Evolutionary conservation across 306 rosid genomes (phyloP).

Genomic region (Trifolium repens): DNA sequence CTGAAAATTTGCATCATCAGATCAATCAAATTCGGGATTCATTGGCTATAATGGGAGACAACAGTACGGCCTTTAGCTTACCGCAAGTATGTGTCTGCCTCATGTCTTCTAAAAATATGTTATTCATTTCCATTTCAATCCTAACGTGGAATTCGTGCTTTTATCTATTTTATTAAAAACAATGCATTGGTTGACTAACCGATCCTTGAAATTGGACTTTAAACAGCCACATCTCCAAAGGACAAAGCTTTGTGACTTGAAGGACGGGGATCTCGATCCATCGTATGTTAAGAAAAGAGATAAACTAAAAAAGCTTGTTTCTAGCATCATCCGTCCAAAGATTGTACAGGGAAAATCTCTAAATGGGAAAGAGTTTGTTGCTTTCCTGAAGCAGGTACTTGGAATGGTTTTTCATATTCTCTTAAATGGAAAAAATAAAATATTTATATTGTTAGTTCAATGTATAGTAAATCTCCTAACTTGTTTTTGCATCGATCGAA

Average conservation of each 20-base stretch:
- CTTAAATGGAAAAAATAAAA: neutral
- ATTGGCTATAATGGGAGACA: slow-evolving; percentile 97
- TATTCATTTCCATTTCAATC: slow-evolving; percentile 19
- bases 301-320: slow-evolving; percentile 76
- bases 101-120: slow-evolving; percentile 14
- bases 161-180: slow-evolving; percentile 25
- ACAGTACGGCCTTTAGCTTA: slow-evolving; percentile 96
- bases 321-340: slow-evolving; percentile 85
- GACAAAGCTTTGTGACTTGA: slow-evolving; percentile 95
- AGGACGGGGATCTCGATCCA: slow-evolving; percentile 85
- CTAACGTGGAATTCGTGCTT: slow-evolving; percentile 1
- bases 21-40: slow-evolving; percentile 96
- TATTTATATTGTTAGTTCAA: neutral
- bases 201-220: slow-evolving; percentile 38
- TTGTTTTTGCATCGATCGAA: neutral
- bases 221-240: slow-evolving; percentile 94
- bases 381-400: slow-evolving; percentile 87
- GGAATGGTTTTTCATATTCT: slow-evolving; percentile 17
- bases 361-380: slow-evolving; percentile 86
- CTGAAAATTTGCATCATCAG: slow-evolving; percentile 58
- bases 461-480: neutral
- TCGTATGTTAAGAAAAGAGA: slow-evolving; percentile 78
- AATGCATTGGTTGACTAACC: slow-evolving; percentile 11
- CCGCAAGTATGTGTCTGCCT: slow-evolving; percentile 76
- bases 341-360: slow-evolving; percentile 85